Evolutionary conservation across 2,329 filamentous ascomycete species (phyloP), one percentile per base, ranked within the genome.

Genomic region (Grosmannia huntii): DNA sequence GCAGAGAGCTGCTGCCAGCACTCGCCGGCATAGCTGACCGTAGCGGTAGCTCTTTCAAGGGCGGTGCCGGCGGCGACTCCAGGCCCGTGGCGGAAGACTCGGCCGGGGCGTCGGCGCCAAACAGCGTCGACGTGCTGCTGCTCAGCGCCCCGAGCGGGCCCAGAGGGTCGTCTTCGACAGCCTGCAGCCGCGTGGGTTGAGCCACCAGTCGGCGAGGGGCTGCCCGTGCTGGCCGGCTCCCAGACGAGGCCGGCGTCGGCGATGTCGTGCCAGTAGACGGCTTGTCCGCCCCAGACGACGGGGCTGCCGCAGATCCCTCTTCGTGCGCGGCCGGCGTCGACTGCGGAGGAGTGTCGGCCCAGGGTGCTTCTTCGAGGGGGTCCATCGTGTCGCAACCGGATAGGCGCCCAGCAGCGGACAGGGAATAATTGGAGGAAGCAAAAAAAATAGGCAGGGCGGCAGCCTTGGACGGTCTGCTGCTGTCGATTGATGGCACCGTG

Each of bases 111-210:
- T 52, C 52, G 21, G 31, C 21, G 12, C 23, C 55, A 51, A 60
- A 67, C 57, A 64, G 63, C 58, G 41, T 55, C 16, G 50, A 28
- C 64, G 64, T 59, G 66, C 61, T 60, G 66, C 64, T 58, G 71
- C 66, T 65, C 5, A 68, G 69, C 57, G 84, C 85, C 60, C 89
- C 89, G 56, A 95, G 75, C 25, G 89, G 89, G 1, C 89, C 89
- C 52, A 91, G 80, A 58, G 87, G 86, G 62, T 84, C 81, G 68
- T 90, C 87, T 50, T 85, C 82, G 64, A 89, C 85, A 61, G 85
- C 86, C 72, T 92, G 84, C 61, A 92, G 85, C 57, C 84, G 85
- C 53, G 88, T 90, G 33, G 86, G 82, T 68, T 91, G 87, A 60
- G 85, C 85, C 64, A 85, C 84, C 67, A 90, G 75, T 62, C 84